These are phyloP conservation scores for Strigomonas galati DNA, from an alignment of 208 protist genomes.

Conservation along the genomic window DNA sequence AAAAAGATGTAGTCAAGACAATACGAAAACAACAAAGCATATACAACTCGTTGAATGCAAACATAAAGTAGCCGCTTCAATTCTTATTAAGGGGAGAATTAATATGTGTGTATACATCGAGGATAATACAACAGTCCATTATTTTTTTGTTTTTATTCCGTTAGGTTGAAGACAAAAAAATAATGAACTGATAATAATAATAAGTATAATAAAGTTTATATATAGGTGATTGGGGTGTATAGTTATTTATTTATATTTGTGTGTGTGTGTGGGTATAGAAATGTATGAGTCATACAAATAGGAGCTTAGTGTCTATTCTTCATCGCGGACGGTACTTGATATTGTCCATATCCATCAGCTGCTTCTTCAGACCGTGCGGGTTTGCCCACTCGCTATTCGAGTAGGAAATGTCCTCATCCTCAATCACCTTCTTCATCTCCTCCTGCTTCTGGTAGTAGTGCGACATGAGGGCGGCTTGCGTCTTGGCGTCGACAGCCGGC, in stretches of 20 bases:
- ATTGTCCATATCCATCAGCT: conserved; percentile 78
- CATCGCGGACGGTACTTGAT: conserved; percentile 46
- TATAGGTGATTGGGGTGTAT: too few species aligned
- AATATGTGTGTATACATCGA: too few species aligned
- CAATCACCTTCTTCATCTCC: conserved; percentile 90
- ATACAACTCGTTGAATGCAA: too few species aligned
- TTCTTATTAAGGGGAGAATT: background rate
- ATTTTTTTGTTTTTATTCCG: background rate
- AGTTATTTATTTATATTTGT: too few species aligned
- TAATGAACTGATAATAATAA: conserved; percentile 2
- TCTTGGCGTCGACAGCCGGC: conserved; percentile 66
- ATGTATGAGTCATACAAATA: too few species aligned
- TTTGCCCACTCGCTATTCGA: conserved; percentile 90
- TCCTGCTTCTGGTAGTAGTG: conserved; percentile 92
- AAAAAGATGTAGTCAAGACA: background rate
- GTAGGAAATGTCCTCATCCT: conserved; percentile 89
- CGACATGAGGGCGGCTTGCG: conserved; percentile 90
- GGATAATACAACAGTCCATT: too few species aligned
- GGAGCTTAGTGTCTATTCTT: too few species aligned
- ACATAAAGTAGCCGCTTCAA: too few species aligned
- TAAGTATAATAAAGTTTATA: background rate
- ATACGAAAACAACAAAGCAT: background rate
- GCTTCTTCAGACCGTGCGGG: conserved; percentile 81
- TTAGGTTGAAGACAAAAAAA: conserved; percentile 3
- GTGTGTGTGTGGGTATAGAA: too few species aligned